Conservation (phyloP, 1,284 basidiomycete species). For the Rhodotorula sp. region DNA sequence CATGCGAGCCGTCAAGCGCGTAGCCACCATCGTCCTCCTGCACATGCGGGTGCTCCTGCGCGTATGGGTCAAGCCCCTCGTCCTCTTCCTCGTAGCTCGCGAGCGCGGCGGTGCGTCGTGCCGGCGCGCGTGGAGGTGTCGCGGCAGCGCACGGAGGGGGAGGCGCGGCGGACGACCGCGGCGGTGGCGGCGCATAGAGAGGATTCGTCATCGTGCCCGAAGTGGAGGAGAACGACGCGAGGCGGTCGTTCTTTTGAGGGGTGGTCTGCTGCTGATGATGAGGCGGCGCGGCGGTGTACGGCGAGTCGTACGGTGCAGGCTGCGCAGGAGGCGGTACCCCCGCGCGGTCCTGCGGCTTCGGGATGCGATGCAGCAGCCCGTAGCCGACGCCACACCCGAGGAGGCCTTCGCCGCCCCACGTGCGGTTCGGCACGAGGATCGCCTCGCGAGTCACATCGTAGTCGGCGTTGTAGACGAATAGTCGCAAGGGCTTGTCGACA, state of each 20-base stretch:
- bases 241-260: background rate
- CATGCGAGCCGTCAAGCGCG: background rate
- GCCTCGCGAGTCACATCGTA: conserved; percentile 65
- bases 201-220: conserved; percentile 4
- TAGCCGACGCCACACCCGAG: conserved; percentile 86
- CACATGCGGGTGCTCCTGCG: too few relatives aligned
- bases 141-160: background rate
- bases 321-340: background rate
- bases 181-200: conserved; percentile 5
- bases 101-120: conserved; percentile 20
- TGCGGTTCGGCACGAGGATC: conserved; percentile 75
- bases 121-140: background rate
- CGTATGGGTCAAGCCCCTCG: background rate
- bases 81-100: background rate
- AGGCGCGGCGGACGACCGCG: background rate
- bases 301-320: background rate
- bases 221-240: conserved; percentile 12
- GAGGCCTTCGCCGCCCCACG: conserved; percentile 93
- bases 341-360: conserved; percentile 53
- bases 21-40: background rate
- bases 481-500: conserved; percentile 83
- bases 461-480: conserved; percentile 96
- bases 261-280: background rate
- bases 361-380: conserved; percentile 86
- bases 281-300: background rate